phyloP scores from a whole-genome alignment of 257 asterid genomes.

The Solanum bukasovii region DNA sequence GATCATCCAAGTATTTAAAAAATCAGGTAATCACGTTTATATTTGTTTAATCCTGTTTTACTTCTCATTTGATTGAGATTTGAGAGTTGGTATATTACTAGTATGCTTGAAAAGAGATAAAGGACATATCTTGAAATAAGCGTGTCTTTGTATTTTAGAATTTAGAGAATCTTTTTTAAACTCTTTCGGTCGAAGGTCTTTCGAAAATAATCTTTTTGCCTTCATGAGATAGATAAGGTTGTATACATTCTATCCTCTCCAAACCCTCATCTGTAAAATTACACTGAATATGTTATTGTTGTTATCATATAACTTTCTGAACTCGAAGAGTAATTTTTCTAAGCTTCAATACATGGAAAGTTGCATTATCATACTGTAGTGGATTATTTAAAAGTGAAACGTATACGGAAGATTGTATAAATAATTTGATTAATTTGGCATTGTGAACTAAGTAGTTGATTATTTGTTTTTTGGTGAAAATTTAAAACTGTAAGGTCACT shows the following conservation, averaged over 20 bases:
- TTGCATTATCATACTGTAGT: not conserved
- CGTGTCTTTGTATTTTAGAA: no score
- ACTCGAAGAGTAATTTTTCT: not conserved
- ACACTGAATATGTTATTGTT: not conserved
- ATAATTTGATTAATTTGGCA: not conserved
- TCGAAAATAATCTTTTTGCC: not conserved
- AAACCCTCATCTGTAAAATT: accelerated
- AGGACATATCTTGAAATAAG: not conserved
- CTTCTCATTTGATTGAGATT: not conserved
- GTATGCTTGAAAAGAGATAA: not conserved
- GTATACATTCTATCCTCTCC: accelerated
- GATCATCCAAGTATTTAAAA: not conserved
- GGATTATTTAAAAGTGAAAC: not conserved
- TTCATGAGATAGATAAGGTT: accelerated
- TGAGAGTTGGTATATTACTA: not conserved
- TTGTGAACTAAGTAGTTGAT: not conserved
- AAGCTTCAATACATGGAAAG: not conserved
- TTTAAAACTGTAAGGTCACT: constrained; percentile 8
- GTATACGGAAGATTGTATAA: not conserved
- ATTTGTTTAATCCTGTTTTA: not conserved
- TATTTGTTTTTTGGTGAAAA: not conserved
- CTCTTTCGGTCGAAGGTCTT: not conserved
- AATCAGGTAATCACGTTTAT: not conserved
- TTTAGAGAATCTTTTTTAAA: not conserved
- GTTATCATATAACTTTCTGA: not conserved